These are phyloP conservation scores for Xylaria intraflava DNA, from an alignment of 495 filamentous ascomycete species.

Conservation along the genomic window DNA sequence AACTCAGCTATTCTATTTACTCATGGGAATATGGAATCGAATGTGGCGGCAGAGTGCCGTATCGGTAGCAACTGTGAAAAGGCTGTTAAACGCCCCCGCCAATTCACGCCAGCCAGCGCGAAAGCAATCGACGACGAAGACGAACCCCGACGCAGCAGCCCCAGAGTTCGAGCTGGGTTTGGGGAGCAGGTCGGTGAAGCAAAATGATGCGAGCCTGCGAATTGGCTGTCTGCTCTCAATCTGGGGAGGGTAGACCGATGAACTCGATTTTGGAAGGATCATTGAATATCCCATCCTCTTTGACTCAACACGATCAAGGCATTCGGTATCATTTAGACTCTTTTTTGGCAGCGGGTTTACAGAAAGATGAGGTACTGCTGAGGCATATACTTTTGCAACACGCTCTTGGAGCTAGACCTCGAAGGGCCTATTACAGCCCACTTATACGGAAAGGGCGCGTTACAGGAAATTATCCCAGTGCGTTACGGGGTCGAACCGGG, in stretches of 20 bases:
- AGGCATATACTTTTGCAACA: not conserved
- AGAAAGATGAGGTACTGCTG: not conserved
- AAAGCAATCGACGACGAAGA: slow-evolving; percentile 37
- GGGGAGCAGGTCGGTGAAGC: slow-evolving; percentile 13
- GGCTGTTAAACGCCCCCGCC: slow-evolving; percentile 33
- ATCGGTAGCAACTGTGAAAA: slow-evolving; percentile 15
- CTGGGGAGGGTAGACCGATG: not conserved
- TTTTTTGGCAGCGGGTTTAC: slow-evolving; percentile 8
- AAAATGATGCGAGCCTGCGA: slow-evolving; percentile 9
- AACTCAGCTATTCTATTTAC: slow-evolving; percentile 18
- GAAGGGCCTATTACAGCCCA: not conserved
- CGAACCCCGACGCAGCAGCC: slow-evolving; percentile 30
- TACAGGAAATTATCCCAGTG: not conserved
- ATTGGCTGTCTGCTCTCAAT: not conserved
- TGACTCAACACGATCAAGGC: not conserved
- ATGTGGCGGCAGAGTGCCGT: slow-evolving; percentile 8
- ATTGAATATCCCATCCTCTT: slow-evolving; percentile 14
- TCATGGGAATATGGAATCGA: slow-evolving; percentile 8
- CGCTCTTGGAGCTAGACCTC: not conserved
- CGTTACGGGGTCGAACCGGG: not conserved
- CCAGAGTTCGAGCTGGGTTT: slow-evolving; percentile 16
- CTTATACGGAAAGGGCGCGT: not conserved
- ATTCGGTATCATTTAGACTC: slow-evolving; percentile 4
- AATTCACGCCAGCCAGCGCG: slow-evolving; percentile 39
- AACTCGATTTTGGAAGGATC: slow-evolving; percentile 14